Evolutionary conservation across 164 flowering plant species (phyloP).

Genomic region (Liquidambar formosana): DNA sequence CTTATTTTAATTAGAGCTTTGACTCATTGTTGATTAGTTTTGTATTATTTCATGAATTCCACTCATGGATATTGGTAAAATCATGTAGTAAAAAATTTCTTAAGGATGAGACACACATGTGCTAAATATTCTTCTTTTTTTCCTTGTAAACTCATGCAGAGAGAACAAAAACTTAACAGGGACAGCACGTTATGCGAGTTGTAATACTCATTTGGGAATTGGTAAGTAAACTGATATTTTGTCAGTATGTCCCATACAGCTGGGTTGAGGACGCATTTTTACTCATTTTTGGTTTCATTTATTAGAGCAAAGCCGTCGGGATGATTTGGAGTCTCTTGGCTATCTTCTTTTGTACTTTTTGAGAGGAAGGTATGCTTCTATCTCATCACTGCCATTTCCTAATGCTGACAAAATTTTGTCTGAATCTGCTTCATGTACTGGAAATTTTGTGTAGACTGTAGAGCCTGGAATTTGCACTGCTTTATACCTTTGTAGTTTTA

Average conservation of each 20-base stretch:
- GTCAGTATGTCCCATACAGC: neutral
- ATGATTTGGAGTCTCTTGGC: constrained; percentile 95
- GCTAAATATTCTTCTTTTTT: neutral
- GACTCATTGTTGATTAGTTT: neutral
- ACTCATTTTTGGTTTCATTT: constrained; percentile 6
- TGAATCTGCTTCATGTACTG: neutral
- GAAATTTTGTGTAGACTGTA: neutral
- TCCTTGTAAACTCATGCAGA: constrained; percentile 34
- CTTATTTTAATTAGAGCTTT: neutral
- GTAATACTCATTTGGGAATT: constrained; percentile 96
- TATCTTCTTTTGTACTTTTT: constrained; percentile 85
- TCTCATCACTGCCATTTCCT: neutral
- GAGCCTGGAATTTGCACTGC: neutral
- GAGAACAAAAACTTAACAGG: constrained; percentile 90
- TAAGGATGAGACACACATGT: too few species aligned
- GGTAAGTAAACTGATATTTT: constrained; percentile 44
- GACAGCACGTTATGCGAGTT: constrained; percentile 97
- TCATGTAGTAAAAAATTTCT: neutral
- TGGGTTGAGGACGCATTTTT: neutral
- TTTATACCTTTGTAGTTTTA: neutral
- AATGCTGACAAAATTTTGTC: neutral
- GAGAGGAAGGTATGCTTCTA: constrained; percentile 75
- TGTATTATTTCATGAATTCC: neutral
- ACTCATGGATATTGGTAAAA: neutral
- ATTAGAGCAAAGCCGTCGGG: constrained; percentile 92